Evolutionary conservation across 306 rosid genomes (phyloP), one percentile per base, ranked within the genome.

Genomic region (Hippophae tibetana): DNA sequence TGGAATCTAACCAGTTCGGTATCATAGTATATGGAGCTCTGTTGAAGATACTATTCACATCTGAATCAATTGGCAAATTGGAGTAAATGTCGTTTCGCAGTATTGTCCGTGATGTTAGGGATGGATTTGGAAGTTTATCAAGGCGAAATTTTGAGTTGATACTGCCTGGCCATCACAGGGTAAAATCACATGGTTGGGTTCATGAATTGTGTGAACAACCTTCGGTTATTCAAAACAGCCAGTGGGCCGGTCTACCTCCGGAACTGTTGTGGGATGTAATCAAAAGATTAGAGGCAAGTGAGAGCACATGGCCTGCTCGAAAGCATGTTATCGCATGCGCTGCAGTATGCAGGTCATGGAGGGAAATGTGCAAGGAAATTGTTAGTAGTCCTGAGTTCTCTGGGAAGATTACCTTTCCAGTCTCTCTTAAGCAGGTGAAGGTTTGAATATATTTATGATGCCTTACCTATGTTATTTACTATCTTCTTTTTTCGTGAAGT

Each of bases 41-140:
- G 41, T 52, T 69, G 73, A 61, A 66, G 72, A 49, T 54, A 67
- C 52, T 71, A 47, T 57, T 52, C 44, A 64, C 46, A 60, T 72
- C 70, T 71, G 43, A 66, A 80, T 66, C 61, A 76, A 60, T 67
- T 52, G 44, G 59, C 54, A 10, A 43, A 44, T 68, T 27, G 50
- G 77, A 77, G 74, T 64, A 75, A 56, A 93, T 93, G 99, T 93
- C 97, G 41, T 93, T 88, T 70, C 95, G 97, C n/a, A 82, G 97
- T 65, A 86, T 93, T 56, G 84, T 89, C 51, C 97, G 95, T 10
- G 97, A 89, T 58, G 84, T 89, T 41, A 80, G 94, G 71, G 95
- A 84, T 42, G 86, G 94, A 9, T 69, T 86, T 74, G 95, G 97
- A 68, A 89, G 94, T 72, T 78, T 89, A 52, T 89, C 97, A 0